Percentiles rank a stretch among this genome's conserved stretches.
Conservation (phyloP, 345 rosid species). For the Boechera retrofracta region DNA sequence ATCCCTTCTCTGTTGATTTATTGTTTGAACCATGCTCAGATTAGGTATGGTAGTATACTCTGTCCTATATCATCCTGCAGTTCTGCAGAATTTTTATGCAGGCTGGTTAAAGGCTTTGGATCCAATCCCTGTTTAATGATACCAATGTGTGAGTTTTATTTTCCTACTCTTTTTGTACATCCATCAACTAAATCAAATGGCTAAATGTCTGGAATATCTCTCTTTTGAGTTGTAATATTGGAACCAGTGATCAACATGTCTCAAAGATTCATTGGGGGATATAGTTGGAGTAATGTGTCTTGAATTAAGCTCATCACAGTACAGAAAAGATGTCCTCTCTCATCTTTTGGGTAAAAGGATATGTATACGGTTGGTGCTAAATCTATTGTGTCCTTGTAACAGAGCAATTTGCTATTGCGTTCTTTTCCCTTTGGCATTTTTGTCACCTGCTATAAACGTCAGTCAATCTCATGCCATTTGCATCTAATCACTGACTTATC, state of each 20-base stretch:
- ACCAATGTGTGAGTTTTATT: slow-evolving; percentile 29
- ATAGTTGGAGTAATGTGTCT: slow-evolving; percentile 16
- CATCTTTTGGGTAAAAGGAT: slow-evolving; percentile 1
- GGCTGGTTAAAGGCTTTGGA: slow-evolving; percentile 25
- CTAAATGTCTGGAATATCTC: neutral
- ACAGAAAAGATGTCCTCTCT: neutral
- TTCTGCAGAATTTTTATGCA: slow-evolving; percentile 24
- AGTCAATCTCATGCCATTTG: slow-evolving; percentile 30
- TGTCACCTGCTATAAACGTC: slow-evolving; percentile 27
- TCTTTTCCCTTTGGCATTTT: slow-evolving; percentile 37
- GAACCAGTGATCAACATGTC: slow-evolving; percentile 1
- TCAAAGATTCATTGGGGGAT: slow-evolving; percentile 4
- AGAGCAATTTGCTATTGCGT: slow-evolving; percentile 22
- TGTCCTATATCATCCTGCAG: neutral
- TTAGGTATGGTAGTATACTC: slow-evolving; percentile 11
- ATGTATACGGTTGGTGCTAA: slow-evolving; percentile 21
- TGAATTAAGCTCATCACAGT: slow-evolving; percentile 7
- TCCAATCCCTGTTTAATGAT: slow-evolving; percentile 5
- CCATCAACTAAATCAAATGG: slow-evolving; percentile 15
- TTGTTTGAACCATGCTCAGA: slow-evolving; percentile 19
- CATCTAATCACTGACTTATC: slow-evolving; percentile 39
- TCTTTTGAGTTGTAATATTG: slow-evolving; percentile 2
- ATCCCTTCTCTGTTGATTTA: slow-evolving; percentile 16
- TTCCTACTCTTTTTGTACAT: slow-evolving; percentile 7
- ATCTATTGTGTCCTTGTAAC: slow-evolving; percentile 19